Evolutionary conservation across 2,329 filamentous ascomycete genomes (phyloP).

Genomic region (Lizonia empirigonia): DNA sequence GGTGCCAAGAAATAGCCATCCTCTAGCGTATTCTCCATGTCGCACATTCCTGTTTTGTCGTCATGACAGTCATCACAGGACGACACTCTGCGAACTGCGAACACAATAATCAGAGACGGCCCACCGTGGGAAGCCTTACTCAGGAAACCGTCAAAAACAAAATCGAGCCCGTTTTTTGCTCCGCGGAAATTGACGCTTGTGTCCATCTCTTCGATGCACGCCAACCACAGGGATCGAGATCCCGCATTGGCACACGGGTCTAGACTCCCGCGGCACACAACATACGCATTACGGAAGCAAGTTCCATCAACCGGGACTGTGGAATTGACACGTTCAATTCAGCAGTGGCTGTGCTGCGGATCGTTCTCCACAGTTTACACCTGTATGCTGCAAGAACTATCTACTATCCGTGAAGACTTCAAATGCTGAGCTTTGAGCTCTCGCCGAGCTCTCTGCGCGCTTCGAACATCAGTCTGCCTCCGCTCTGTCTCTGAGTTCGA

Average conservation of each 20-base stretch:
- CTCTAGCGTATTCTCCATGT: background rate
- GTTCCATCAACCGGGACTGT: background rate
- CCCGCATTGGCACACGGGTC: background rate
- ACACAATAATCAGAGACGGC: too few species aligned
- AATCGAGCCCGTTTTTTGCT: background rate
- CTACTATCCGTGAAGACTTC: background rate
- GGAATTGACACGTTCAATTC: background rate
- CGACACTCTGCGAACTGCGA: background rate
- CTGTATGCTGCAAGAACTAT: background rate
- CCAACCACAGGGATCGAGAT: background rate
- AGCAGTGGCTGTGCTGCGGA: background rate
- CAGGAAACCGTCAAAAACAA: background rate
- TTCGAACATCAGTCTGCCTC: background rate
- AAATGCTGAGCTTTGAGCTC: too few species aligned
- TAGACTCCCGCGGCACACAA: constrained; percentile 1
- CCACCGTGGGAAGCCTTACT: background rate
- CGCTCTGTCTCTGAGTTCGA: background rate
- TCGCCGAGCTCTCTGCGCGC: too few species aligned
- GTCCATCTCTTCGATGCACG: background rate
- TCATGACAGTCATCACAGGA: background rate
- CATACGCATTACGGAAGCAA: background rate
- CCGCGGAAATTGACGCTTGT: constrained; percentile 2
- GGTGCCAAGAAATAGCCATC: background rate
- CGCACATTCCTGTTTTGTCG: constrained; percentile 4
- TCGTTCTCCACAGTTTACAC: background rate